These are phyloP conservation scores for Suillus weaverae DNA, from an alignment of 768 basidiomycete species.

Conservation along the genomic window DNA sequence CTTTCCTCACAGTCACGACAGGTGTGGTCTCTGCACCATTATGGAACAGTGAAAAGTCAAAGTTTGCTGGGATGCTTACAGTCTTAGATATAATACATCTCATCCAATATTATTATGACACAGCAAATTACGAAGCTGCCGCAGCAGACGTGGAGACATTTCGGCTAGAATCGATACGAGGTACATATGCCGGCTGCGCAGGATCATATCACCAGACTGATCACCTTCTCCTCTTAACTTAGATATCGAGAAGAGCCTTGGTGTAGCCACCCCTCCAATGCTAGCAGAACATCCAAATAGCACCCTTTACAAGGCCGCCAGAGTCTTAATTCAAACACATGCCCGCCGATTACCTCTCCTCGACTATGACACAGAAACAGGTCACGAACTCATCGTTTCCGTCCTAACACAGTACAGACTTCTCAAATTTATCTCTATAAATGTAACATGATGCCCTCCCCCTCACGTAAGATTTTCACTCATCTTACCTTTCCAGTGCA, in stretches of 20 bases:
- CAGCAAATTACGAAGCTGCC: conserved; percentile 77
- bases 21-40: conserved; percentile 97
- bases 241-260: conserved; percentile 90
- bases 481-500: conserved; percentile 56
- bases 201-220: conserved; percentile 11
- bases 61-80: conserved; percentile 98
- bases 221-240: conserved; percentile 32
- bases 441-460: conserved; percentile 51
- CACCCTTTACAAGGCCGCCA: conserved; percentile 87
- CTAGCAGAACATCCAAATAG: conserved; percentile 85
- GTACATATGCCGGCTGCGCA: conserved; percentile 41
- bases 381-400: conserved; percentile 92
- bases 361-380: conserved; percentile 90
- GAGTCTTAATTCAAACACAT: conserved; percentile 90
- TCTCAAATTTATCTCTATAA: conserved; percentile 97
- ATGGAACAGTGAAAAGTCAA: conserved; percentile 94
- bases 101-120: conserved; percentile 97
- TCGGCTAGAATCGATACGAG: conserved; percentile 83
- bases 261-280: conserved; percentile 90
- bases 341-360: conserved; percentile 93
- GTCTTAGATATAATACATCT: conserved; percentile 99
- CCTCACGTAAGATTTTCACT: conserved; percentile 8
- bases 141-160: conserved; percentile 91
- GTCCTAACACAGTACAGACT: conserved; percentile 97
- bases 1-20: conserved; percentile 30